Evolutionary conservation across 345 rosid species (phyloP), one percentile per base, ranked within the genome.

Genomic region (Iberis pinnata): DNA sequence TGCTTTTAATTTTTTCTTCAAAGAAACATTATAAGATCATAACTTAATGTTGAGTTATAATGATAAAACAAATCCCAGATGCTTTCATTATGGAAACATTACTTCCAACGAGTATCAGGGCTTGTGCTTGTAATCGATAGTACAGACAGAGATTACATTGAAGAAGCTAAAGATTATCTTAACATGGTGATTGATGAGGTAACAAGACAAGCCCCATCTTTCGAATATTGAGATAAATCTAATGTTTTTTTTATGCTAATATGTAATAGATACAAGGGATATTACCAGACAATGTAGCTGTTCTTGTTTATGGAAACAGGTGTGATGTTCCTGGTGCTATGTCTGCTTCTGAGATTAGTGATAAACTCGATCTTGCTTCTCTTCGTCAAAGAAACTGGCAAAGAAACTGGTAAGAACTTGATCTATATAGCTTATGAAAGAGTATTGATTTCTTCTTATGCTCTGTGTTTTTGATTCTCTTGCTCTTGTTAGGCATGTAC

Each of bases 291-390:
- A 39, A 46, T 40, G 56, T 33, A 18, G 76, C 83, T 63, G 80
- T 80, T 53, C 74, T 80, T 53, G 83, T 80, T 8, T 78, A 75
- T 46, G 83, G 80, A 10, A 80, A 80, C 77, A 78, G 69, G 36
- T 71, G 71, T n/a, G 71, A 73, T 56, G 77, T 78, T 71, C 77
- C 79, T 49, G 77, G 77, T 48, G 83, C 83, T 39, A 80, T 80
- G 81, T 73, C 75, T 64, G 83, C 86, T 46, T 78, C 86, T 13
- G 83, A 78, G 62, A 80, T 80, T 52, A 80, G 75, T 33, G 70
- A 75, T 52, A 73, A 73, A 72, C 86, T 80, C 41, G 79, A 79
- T 41, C 79, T 80, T 12, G 58, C 72, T 61, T 78, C 83, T 53
- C 81, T 80, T 53, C 79, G 76, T 18, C 63, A 71, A 12, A 68